A percentile compares a stretch with the other conserved stretches of the same genome.
Evolutionary conservation across 1,284 basidiomycete species (phyloP).

Genomic region (Fomes fomentarius): DNA sequence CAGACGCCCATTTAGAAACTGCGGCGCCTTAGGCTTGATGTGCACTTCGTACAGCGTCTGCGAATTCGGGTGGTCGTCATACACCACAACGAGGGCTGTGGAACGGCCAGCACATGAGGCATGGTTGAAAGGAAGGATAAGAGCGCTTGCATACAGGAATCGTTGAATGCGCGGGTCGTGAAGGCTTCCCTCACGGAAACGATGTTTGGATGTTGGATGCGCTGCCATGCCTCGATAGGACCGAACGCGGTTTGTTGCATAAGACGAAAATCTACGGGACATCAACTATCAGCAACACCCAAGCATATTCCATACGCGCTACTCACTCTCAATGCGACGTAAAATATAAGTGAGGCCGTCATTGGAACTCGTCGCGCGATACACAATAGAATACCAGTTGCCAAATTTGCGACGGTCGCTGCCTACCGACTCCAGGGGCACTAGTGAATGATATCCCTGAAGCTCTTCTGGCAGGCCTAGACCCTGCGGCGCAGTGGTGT

Average conservation of each 20-base stretch:
- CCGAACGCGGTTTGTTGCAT: slow-evolving; percentile 82
- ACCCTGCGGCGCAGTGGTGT: slow-evolving; percentile 47
- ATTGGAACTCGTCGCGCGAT: slow-evolving; percentile 78
- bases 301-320: neutral
- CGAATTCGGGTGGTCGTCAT: slow-evolving; percentile 88
- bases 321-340: slow-evolving; percentile 85
- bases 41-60: slow-evolving; percentile 81
- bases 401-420: slow-evolving; percentile 71
- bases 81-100: slow-evolving; percentile 89
- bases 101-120: neutral
- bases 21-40: slow-evolving; percentile 52
- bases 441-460: slow-evolving; percentile 89
- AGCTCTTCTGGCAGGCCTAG: slow-evolving; percentile 83
- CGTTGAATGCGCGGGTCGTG: slow-evolving; percentile 92
- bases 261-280: slow-evolving; percentile 76
- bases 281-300: slow-evolving; percentile 14
- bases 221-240: slow-evolving; percentile 87
- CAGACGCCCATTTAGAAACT: slow-evolving; percentile 47
- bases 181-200: slow-evolving; percentile 91
- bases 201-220: slow-evolving; percentile 87
- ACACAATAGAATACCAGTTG: slow-evolving; percentile 80
- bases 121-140: neutral
- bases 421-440: slow-evolving; percentile 68
- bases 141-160: slow-evolving; percentile 71
- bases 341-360: slow-evolving; percentile 85